Evolutionary conservation across 352 stramenopile genomes (phyloP).

Genomic region (Phytophthora megakarya): DNA sequence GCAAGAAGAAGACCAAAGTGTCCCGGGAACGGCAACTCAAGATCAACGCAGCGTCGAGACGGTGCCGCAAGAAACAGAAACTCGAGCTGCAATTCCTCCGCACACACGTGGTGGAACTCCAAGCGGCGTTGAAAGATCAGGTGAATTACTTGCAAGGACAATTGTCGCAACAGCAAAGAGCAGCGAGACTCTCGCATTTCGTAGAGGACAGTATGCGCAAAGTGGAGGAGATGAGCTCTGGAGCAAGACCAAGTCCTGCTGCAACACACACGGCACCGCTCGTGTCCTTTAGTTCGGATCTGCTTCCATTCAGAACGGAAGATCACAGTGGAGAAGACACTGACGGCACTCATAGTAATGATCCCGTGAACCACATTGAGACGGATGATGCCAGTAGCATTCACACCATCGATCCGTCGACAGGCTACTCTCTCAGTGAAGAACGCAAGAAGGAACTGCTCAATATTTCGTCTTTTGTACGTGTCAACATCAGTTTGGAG

Average conservation of each 20-base stretch:
- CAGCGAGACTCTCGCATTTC: constrained; percentile 58
- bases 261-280: constrained; percentile 29
- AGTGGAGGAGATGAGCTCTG: constrained; percentile 83
- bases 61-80: constrained; percentile 89
- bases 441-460: constrained; percentile 67
- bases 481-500: constrained; percentile 83
- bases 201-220: constrained; percentile 72
- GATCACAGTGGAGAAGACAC: constrained; percentile 56
- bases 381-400: constrained; percentile 57
- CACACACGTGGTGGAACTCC: constrained; percentile 80
- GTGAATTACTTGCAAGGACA: constrained; percentile 49
- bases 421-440: constrained; percentile 65
- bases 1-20: constrained; percentile 81
- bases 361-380: constrained; percentile 59
- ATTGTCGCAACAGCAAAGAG: constrained; percentile 48
- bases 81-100: constrained; percentile 86
- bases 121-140: constrained; percentile 72
- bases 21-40: constrained; percentile 86
- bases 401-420: constrained; percentile 57
- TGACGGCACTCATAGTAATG: constrained; percentile 43
- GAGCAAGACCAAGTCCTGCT: constrained; percentile 37
- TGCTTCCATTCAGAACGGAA: constrained; percentile 37
- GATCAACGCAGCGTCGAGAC: constrained; percentile 83
- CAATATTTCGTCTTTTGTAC: constrained; percentile 77
- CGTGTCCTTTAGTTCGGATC: constrained; percentile 38